Percentiles rank a stretch among this genome's conserved stretches.
Evolutionary conservation across 2,329 filamentous ascomycete genomes (phyloP).

Genomic region (Metarhizium album): DNA sequence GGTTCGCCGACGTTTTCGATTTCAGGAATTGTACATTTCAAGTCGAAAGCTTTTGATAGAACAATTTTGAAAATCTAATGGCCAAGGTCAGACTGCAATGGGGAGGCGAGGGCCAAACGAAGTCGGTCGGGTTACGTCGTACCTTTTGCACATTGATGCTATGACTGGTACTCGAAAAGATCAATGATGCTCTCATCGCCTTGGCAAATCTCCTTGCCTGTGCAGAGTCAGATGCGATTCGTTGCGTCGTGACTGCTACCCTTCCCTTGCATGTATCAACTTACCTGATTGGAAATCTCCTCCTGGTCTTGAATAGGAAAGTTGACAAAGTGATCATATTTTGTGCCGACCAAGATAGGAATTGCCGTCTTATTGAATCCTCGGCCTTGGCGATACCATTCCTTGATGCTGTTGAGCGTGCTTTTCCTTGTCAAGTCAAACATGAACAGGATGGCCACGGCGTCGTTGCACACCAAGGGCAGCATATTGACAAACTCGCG

Average conservation of each 20-base stretch:
- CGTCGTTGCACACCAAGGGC: conserved; percentile 97
- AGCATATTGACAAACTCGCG: conserved; percentile 99
- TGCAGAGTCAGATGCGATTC: not conserved
- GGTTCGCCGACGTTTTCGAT: conserved; percentile 98
- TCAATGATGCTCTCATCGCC: conserved; percentile 93
- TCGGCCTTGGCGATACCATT: conserved; percentile 95
- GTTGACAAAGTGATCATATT: conserved; percentile 99
- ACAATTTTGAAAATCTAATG: conserved; percentile 97
- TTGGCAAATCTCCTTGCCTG: conserved; percentile 92
- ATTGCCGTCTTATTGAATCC: conserved; percentile 99
- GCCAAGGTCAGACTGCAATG: conserved; percentile 3
- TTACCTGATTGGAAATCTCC: conserved; percentile 91
- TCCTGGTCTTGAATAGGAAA: conserved; percentile 96
- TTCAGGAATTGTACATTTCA: conserved; percentile 98
- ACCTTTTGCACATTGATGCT: conserved; percentile 99
- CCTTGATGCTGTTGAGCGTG: conserved; percentile 97
- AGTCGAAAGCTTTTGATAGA: conserved; percentile 93
- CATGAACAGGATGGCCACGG: conserved; percentile 98
- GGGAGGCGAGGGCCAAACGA: not conserved
- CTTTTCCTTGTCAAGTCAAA: conserved; percentile 97
- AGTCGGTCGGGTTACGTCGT: conserved; percentile 9
- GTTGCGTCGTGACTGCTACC: too few relatives aligned
- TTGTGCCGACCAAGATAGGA: conserved; percentile 91
- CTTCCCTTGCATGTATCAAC: conserved; percentile 7
- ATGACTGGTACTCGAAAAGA: conserved; percentile 98